Evolutionary conservation across 75 land plant species (phyloP).

Genomic region (Picea glauca): DNA sequence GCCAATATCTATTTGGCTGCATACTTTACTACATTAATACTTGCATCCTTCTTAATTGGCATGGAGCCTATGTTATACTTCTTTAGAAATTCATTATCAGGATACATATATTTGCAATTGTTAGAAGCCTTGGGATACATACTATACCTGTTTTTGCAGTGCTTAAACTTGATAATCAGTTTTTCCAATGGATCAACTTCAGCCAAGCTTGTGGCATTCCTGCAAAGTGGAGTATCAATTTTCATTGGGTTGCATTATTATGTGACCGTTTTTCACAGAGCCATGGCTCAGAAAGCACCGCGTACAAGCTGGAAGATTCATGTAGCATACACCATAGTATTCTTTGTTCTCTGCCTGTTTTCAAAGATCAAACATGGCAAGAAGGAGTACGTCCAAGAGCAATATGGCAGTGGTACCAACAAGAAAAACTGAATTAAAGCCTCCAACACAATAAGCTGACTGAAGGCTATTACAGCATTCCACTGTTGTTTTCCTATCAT

Average conservation of each 20-base stretch:
- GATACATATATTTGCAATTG: conserved; percentile 31
- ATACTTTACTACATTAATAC: conserved; percentile 21
- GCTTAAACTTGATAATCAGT: conserved; percentile 11
- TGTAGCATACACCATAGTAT: conserved; percentile 14
- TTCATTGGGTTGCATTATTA: conserved; percentile 36
- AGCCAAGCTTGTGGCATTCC: conserved; percentile 13
- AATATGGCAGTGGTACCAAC: not conserved
- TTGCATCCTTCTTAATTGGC: conserved; percentile 20
- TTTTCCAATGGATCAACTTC: conserved; percentile 6
- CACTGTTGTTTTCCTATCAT: too few species aligned
- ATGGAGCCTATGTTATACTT: conserved; percentile 34
- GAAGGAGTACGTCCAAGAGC: conserved; percentile 20
- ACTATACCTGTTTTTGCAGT: conserved; percentile 22
- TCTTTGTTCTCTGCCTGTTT: conserved; percentile 23
- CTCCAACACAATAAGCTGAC: too few species aligned
- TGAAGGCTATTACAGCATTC: too few species aligned
- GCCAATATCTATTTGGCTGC: conserved; percentile 28
- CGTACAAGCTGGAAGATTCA: conserved; percentile 35
- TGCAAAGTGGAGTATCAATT: conserved; percentile 24
- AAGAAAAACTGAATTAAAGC: conserved; percentile 15
- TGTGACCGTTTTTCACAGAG: conserved; percentile 40
- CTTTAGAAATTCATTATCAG: conserved; percentile 16
- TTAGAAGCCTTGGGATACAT: conserved; percentile 40
- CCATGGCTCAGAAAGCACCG: conserved; percentile 21
- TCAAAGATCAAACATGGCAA: conserved; percentile 23